These are phyloP conservation scores for Sporothrix euskadiensis DNA, from an alignment of 2,329 filamentous ascomycete species.

Conservation along the genomic window DNA sequence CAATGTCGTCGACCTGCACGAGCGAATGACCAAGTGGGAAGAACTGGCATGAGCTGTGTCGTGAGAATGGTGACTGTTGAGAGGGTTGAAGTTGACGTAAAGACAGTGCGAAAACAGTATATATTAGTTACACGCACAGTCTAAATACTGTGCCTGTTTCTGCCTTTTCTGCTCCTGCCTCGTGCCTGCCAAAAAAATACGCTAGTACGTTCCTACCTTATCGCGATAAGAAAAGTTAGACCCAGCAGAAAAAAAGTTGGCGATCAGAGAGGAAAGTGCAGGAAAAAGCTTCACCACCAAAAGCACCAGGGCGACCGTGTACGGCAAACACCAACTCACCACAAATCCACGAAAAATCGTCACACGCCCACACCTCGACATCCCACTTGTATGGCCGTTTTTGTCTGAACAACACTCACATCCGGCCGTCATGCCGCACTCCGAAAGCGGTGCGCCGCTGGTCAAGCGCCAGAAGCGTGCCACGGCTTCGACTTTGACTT, in stretches of 20 bases:
- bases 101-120: constrained; percentile 1
- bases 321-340: background rate
- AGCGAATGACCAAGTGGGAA: constrained; percentile 42
- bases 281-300: constrained; percentile 21
- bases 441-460: constrained; percentile 61
- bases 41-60: constrained; percentile 37
- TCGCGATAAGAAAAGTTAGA: constrained; percentile 27
- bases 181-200: background rate
- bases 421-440: constrained; percentile 53
- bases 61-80: background rate
- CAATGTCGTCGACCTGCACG: constrained; percentile 38
- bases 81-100: background rate
- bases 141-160: background rate
- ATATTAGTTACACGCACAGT: background rate
- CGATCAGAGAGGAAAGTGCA: constrained; percentile 20
- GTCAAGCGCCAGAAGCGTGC: constrained; percentile 74
- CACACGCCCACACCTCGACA: background rate
- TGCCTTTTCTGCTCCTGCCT: background rate
- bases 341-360: background rate
- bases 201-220: background rate
- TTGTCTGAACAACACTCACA: background rate
- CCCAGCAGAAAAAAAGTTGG: constrained; percentile 28
- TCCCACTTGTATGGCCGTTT: background rate
- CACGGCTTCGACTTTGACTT: constrained; percentile 41
- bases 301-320: background rate